Evolutionary conservation across 805 yeast species (phyloP).

Genomic region (Barnettozyma populi): DNA sequence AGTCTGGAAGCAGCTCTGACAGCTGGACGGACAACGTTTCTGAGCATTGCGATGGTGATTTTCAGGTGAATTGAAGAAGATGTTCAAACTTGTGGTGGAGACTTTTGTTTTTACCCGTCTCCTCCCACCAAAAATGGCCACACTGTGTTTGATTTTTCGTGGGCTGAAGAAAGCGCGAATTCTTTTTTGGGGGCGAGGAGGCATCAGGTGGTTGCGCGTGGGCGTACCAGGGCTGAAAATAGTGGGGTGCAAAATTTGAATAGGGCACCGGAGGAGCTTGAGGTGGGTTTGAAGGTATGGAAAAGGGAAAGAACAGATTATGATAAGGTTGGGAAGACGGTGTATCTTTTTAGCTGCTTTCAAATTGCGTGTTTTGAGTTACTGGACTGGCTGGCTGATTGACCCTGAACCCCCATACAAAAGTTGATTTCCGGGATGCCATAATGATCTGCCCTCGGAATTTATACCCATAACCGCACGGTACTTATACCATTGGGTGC

Average conservation of each 20-base stretch:
- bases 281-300: neutral
- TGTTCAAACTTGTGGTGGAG: neutral
- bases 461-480: too few relatives aligned
- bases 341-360: too few relatives aligned
- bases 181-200: neutral
- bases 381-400: too few relatives aligned
- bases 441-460: too few relatives aligned
- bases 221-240: neutral
- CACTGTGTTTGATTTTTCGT: neutral
- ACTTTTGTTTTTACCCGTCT: neutral
- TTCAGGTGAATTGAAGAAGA: neutral
- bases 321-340: neutral
- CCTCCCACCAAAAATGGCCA: neutral
- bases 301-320: neutral
- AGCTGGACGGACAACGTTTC: conserved; percentile 2
- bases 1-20: conserved; percentile 10
- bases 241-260: neutral
- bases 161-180: neutral
- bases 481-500: too few relatives aligned
- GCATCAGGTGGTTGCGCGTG: neutral
- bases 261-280: neutral
- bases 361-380: neutral
- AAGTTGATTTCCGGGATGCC: neutral
- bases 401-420: neutral
- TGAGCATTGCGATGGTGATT: conserved; percentile 1